These are phyloP conservation scores for Saussurea involucrata DNA, from an alignment of 129 eudicot genomes.

Conservation along the genomic window DNA sequence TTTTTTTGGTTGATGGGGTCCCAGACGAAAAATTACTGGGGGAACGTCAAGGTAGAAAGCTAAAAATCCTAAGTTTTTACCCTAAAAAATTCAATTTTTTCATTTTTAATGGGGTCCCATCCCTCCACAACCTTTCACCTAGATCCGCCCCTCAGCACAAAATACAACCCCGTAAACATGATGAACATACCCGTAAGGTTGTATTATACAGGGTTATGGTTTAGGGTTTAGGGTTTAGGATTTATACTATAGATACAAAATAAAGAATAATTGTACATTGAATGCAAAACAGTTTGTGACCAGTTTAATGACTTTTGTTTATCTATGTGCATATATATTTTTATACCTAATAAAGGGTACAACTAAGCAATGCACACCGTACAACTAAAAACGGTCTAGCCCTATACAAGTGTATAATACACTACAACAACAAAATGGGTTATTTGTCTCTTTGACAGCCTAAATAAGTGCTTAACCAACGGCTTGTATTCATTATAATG, in stretches of 20 bases:
- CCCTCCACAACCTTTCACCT: no score
- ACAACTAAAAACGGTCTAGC: no score
- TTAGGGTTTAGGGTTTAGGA: no score
- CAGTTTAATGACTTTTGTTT: neutral
- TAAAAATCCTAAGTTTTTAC: no score
- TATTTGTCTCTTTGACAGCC: neutral
- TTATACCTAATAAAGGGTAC: neutral
- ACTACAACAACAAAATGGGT: neutral
- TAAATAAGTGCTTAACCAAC: neutral
- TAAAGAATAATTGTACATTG: neutral
- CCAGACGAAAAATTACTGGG: no score
- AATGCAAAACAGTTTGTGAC: neutral
- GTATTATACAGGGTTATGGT: no score
- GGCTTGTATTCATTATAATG: neutral
- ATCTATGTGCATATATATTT: neutral
- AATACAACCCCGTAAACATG: slow-evolving; percentile 69
- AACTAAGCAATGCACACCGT: neutral
- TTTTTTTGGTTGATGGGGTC: no score
- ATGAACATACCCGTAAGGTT: slow-evolving; percentile 62
- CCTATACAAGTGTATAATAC: neutral
- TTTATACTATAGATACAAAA: neutral
- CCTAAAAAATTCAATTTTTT: no score
- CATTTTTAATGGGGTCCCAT: no score
- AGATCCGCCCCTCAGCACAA: no score
- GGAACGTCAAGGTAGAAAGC: no score